Evolutionary conservation across 2,329 filamentous ascomycete genomes (phyloP).

Genomic region (Nemania sp.): DNA sequence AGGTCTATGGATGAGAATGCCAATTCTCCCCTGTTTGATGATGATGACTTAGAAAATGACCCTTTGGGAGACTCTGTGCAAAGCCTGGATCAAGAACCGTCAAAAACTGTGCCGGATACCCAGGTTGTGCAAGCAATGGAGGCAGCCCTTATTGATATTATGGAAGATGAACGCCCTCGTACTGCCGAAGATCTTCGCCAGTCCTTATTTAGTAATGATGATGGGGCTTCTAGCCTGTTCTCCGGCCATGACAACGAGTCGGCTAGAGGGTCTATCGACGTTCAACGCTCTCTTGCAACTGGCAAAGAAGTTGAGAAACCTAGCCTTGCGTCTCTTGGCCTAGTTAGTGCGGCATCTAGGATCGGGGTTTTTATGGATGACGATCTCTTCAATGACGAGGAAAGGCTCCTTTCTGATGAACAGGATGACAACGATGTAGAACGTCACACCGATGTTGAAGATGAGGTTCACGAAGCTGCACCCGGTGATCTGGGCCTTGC

Average conservation of each 20-base stretch:
- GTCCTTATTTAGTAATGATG: constrained; percentile 73
- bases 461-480: constrained; percentile 92
- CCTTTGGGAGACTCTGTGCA: constrained; percentile 77
- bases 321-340: constrained; percentile 88
- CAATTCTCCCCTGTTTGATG: constrained; percentile 76
- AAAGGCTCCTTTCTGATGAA: constrained; percentile 87
- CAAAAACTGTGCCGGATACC: constrained; percentile 73
- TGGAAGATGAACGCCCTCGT: constrained; percentile 79
- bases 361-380: constrained; percentile 95
- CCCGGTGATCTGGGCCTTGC: constrained; percentile 93
- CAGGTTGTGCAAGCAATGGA: constrained; percentile 93
- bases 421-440: constrained; percentile 76
- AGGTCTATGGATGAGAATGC: constrained; percentile 77
- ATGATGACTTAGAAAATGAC: constrained; percentile 82
- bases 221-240: constrained; percentile 63
- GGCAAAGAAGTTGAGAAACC: constrained; percentile 73
- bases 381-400: constrained; percentile 91
- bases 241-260: constrained; percentile 70
- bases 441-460: constrained; percentile 70
- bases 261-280: constrained; percentile 54
- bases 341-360: constrained; percentile 87
- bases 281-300: constrained; percentile 47
- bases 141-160: constrained; percentile 89
- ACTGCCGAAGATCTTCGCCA: constrained; percentile 73
- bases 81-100: constrained; percentile 80